Conservation (phyloP, 352 stramenopile species). For the Sclerospora graminicola region DNA sequence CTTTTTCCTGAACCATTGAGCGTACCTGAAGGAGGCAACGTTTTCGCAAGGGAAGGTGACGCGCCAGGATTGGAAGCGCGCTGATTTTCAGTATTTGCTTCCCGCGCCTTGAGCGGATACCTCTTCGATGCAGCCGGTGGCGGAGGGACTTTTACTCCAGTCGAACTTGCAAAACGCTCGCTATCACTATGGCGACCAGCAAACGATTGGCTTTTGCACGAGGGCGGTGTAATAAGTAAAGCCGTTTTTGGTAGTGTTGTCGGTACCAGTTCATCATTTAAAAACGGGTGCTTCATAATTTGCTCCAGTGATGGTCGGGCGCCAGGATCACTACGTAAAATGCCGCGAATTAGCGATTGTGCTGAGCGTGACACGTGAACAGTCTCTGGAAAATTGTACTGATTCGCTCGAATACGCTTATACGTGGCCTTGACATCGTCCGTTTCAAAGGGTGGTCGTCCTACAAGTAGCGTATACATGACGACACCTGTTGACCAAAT, state of each 20-base stretch:
- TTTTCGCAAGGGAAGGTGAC: slow-evolving; percentile 6
- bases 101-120: slow-evolving; percentile 27
- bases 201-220: slow-evolving; percentile 30
- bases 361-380: slow-evolving; percentile 76
- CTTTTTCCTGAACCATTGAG: slow-evolving; percentile 9
- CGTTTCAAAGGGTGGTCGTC: slow-evolving; percentile 95
- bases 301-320: slow-evolving; percentile 57
- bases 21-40: slow-evolving; percentile 14
- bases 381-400: slow-evolving; percentile 92
- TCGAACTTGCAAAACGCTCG: slow-evolving; percentile 16
- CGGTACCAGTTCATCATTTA: slow-evolving; percentile 47
- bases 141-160: slow-evolving; percentile 9
- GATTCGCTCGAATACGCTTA: slow-evolving; percentile 93
- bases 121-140: slow-evolving; percentile 16
- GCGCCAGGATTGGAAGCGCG: slow-evolving; percentile 20
- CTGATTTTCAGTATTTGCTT: slow-evolving; percentile 22
- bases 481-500: slow-evolving; percentile 97
- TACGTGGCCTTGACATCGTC: slow-evolving; percentile 98
- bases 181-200: slow-evolving; percentile 15
- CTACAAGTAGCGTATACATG: slow-evolving; percentile 95
- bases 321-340: slow-evolving; percentile 62
- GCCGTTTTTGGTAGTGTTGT: slow-evolving; percentile 46
- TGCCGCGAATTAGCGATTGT: slow-evolving; percentile 62
- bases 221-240: slow-evolving; percentile 60
- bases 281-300: slow-evolving; percentile 74